phyloP scores from a whole-genome alignment of 768 basidiomycete species.

The Russula griseocarnosa region DNA sequence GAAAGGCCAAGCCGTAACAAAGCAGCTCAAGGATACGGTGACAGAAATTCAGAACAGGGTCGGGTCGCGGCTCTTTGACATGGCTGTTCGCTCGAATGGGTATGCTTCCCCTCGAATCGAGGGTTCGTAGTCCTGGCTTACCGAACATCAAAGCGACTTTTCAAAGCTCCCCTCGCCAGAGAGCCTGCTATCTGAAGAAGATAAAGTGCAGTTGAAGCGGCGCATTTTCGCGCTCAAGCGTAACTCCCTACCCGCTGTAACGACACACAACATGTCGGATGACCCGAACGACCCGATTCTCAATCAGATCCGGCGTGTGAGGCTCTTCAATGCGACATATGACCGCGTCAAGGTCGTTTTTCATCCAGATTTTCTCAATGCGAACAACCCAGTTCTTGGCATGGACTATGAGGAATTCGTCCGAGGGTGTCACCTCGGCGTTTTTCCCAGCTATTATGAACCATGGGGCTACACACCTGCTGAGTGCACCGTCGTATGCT shows the following conservation, averaged over 20 bases:
- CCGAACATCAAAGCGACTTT: constrained; percentile 50
- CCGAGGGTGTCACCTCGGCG: constrained; percentile 94
- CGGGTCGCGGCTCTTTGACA: constrained; percentile 89
- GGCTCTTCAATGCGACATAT: constrained; percentile 80
- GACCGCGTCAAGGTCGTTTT: constrained; percentile 98
- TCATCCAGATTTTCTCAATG: constrained; percentile 97
- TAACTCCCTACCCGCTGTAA: constrained; percentile 89
- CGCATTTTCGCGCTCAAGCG: constrained; percentile 96
- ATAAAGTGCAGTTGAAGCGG: constrained; percentile 91
- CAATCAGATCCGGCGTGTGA: constrained; percentile 90
- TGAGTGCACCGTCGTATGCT: constrained; percentile 91
- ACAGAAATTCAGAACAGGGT: constrained; percentile 93
- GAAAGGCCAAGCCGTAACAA: constrained; percentile 95
- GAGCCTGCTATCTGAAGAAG: constrained; percentile 81
- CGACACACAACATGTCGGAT: constrained; percentile 99
- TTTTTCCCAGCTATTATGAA: constrained; percentile 97
- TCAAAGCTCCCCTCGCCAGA: constrained; percentile 70
- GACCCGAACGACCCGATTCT: constrained; percentile 89
- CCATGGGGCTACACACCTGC: constrained; percentile 97
- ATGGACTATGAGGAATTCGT: constrained; percentile 99
- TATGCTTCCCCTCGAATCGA: constrained; percentile 35
- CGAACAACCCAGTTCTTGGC: constrained; percentile 95
- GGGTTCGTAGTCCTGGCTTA: constrained; percentile 6
- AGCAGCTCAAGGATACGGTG: constrained; percentile 93
- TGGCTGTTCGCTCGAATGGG: constrained; percentile 91